These are phyloP conservation scores for Colletotrichum sublineola DNA, from an alignment of 2,329 filamentous ascomycete species.

Conservation along the genomic window DNA sequence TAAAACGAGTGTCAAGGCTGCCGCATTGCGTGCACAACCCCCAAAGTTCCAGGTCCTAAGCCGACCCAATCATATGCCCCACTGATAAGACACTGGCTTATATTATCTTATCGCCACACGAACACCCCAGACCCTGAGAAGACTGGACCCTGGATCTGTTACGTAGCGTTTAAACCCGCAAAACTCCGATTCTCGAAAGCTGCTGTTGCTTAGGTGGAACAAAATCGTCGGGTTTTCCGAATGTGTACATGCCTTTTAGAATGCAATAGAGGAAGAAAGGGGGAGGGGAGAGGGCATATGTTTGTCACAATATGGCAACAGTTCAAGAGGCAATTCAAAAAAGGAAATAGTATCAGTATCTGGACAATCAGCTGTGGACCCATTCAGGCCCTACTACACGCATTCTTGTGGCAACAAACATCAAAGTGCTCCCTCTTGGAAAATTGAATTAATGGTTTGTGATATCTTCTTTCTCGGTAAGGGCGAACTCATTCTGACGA, in stretches of 20 bases:
- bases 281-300: neutral
- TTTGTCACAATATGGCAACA: neutral
- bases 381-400: neutral
- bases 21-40: conserved; percentile 16
- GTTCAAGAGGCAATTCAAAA: neutral
- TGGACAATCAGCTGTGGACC: neutral
- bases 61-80: neutral
- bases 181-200: neutral
- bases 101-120: conserved; percentile 4
- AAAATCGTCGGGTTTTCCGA: neutral
- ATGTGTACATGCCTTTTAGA: neutral
- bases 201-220: too few relatives aligned
- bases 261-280: neutral
- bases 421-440: neutral
- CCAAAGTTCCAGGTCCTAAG: neutral
- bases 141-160: conserved; percentile 15
- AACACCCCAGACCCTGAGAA: neutral
- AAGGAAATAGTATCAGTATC: neutral
- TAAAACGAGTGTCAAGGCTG: conserved; percentile 17
- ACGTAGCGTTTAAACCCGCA: neutral
- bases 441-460: neutral
- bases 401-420: neutral
- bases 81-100: neutral
- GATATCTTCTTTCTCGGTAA: neutral
- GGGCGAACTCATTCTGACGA: neutral